Evolutionary conservation across 75 land plant genomes (phyloP), one percentile per base, ranked within the genome.

Genomic region (Pinus taeda): DNA sequence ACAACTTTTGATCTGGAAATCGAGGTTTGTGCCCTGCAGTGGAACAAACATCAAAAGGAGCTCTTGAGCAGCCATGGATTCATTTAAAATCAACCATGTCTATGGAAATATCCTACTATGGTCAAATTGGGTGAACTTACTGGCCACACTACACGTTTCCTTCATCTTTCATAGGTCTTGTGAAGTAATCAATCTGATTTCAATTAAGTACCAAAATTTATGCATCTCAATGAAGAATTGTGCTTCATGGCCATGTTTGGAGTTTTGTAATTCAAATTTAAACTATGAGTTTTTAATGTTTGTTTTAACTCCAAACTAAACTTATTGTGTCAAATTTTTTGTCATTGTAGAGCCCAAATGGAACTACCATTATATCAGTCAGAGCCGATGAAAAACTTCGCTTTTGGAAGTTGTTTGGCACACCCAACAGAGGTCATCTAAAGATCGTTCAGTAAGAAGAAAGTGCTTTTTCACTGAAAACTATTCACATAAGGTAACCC

Each of bases 361-460:
- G 93, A 22, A 76, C 82, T 20, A 91, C 85, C 22, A 89, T 89
- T 33, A 87, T 79, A 36, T 89, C 93, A 59, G 87, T 84, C 57
- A 82, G 83, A 0, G 93, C 82, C 22, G 93, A 91, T 70, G 91
- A 91, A 81, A 88, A 89, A 15, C 69, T 91, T 42, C 81, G 91
- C 37, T 85, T 91, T 58, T 91, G 91, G 93, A 86, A 88, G 59
- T 79, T 87, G 22, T 91, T 89, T 83, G 93, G 77, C 49, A 76
- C 88, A 60, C 80, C 91, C 5, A 42, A 42, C 45, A 42, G 0
- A 42, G 6, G 3, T 6, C 4, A 6, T 42, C 3, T 42, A 42
- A 42, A 42, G 3, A 42, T 6, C 45, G 0, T 42, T 42, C 4
- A 42, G 5, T 42, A 0, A 42, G 0, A 42, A 42, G 45, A 42